Percentiles rank a stretch among this genome's conserved stretches.
These are phyloP conservation scores for Juglanconis juglandina DNA, from an alignment of 2,329 filamentous ascomycete genomes.

Conservation along the genomic window DNA sequence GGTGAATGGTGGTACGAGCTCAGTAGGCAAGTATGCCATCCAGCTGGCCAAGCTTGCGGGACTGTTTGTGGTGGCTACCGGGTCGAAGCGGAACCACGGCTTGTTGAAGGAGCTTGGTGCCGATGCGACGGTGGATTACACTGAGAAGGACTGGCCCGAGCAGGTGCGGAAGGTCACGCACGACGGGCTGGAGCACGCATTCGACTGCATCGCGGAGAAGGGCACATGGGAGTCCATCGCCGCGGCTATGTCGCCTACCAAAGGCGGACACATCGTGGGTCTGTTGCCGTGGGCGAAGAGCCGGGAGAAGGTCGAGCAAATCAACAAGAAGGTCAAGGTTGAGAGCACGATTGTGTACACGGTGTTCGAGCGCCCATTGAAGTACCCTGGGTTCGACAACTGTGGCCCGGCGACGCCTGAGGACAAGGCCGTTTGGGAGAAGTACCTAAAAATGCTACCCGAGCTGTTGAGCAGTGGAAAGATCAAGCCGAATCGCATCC, in stretches of 20 bases:
- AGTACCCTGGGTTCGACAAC: conserved; percentile 26
- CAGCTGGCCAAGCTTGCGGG: conserved; percentile 19
- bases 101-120: conserved; percentile 17
- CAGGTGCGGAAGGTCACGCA: conserved; percentile 64
- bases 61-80: conserved; percentile 18
- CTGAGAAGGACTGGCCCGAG: conserved; percentile 25
- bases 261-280: conserved; percentile 24
- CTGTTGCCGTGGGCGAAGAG: conserved; percentile 1
- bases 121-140: conserved; percentile 18
- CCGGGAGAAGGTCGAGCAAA: conserved; percentile 20
- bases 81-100: conserved; percentile 18
- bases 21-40: conserved; percentile 16
- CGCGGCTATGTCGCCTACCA: conserved; percentile 26
- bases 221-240: conserved; percentile 23
- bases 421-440: conserved; percentile 32
- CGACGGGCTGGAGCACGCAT: conserved; percentile 40
- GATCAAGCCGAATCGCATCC: conserved; percentile 28
- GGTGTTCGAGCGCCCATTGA: conserved; percentile 26
- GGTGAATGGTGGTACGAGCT: conserved; percentile 16
- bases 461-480: conserved; percentile 24
- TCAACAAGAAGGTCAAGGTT: conserved; percentile 25
- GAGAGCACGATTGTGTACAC: conserved; percentile 32
- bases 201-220: conserved; percentile 28
- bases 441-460: conserved; percentile 28
- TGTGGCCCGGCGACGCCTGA: conserved; percentile 25